These are phyloP conservation scores for Aspergillus glaucus DNA, from an alignment of 2,329 filamentous ascomycete genomes.

Conservation along the genomic window DNA sequence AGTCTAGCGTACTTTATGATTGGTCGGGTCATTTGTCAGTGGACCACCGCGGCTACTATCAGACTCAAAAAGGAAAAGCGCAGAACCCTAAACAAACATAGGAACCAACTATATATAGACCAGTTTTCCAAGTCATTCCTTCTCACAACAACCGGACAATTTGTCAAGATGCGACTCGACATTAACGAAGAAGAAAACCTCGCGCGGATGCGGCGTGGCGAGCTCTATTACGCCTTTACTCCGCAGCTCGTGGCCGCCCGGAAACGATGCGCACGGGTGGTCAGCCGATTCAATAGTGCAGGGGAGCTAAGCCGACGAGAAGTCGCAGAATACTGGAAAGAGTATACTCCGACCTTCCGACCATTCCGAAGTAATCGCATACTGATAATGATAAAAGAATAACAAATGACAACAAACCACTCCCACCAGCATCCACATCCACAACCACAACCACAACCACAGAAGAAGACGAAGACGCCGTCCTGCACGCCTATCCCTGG, in stretches of 20 bases:
- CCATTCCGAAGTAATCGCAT: neutral
- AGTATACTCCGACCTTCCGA: conserved; percentile 45
- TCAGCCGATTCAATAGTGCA: conserved; percentile 50
- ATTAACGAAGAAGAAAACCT: conserved; percentile 13
- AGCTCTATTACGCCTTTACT: conserved; percentile 65
- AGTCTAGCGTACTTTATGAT: too few relatives aligned
- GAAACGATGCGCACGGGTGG: conserved; percentile 53
- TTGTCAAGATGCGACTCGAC: conserved; percentile 5
- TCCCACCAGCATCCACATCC: neutral
- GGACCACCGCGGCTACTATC: too few relatives aligned
- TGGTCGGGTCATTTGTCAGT: too few relatives aligned
- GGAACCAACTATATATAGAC: too few relatives aligned
- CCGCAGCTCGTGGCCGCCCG: conserved; percentile 57
- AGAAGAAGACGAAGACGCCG: conserved; percentile 10
- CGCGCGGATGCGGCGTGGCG: conserved; percentile 50
- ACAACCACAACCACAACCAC: neutral
- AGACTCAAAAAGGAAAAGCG: too few relatives aligned
- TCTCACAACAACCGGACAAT: too few relatives aligned
- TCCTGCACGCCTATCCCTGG: conserved; percentile 12
- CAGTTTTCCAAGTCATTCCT: too few relatives aligned
- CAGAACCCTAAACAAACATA: too few relatives aligned
- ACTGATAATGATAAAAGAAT: neutral
- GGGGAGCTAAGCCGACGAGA: conserved; percentile 51
- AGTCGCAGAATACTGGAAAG: conserved; percentile 57
- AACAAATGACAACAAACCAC: neutral